phyloP scores from a whole-genome alignment of 768 basidiomycete species.

The Coprinellus micaceus region DNA sequence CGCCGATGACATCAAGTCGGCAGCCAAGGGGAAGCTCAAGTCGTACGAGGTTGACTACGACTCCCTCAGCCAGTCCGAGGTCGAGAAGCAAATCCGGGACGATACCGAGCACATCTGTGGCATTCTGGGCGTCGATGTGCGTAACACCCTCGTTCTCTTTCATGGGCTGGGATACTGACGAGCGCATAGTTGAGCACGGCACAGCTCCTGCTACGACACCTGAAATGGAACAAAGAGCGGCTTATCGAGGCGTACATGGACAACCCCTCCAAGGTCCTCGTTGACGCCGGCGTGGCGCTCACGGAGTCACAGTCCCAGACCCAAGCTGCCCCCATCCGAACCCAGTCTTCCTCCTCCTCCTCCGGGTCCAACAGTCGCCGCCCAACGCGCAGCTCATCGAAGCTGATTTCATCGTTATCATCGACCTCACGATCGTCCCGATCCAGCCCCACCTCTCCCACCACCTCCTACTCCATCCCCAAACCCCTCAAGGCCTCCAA shows the following conservation, averaged over 20 bases:
- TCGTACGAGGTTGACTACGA: constrained; percentile 86
- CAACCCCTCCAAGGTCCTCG: constrained; percentile 66
- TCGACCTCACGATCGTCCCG: constrained; percentile 31
- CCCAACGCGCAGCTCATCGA: constrained; percentile 34
- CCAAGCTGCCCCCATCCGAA: constrained; percentile 27
- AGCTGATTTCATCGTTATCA: constrained; percentile 30
- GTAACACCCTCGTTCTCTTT: constrained; percentile 29
- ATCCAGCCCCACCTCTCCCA: constrained; percentile 24
- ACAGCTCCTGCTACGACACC: constrained; percentile 72
- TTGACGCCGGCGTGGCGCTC: constrained; percentile 65
- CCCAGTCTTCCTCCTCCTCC: constrained; percentile 22
- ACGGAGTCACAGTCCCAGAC: constrained; percentile 39
- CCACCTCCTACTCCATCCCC: constrained; percentile 15
- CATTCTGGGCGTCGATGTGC: constrained; percentile 85
- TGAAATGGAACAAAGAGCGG: constrained; percentile 94
- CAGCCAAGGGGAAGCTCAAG: constrained; percentile 55
- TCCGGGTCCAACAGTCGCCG: constrained; percentile 26
- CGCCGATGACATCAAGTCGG: constrained; percentile 57
- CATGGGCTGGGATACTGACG: constrained; percentile 6
- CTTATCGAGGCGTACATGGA: constrained; percentile 98
- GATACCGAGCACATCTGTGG: constrained; percentile 86
- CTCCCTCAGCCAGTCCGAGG: constrained; percentile 63
- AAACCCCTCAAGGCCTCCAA: constrained; percentile 24
- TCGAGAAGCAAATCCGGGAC: constrained; percentile 72
- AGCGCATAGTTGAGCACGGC: constrained; percentile 60